Evolutionary conservation across 164 flowering plant species (phyloP).

Genomic region (Annona cherimola): DNA sequence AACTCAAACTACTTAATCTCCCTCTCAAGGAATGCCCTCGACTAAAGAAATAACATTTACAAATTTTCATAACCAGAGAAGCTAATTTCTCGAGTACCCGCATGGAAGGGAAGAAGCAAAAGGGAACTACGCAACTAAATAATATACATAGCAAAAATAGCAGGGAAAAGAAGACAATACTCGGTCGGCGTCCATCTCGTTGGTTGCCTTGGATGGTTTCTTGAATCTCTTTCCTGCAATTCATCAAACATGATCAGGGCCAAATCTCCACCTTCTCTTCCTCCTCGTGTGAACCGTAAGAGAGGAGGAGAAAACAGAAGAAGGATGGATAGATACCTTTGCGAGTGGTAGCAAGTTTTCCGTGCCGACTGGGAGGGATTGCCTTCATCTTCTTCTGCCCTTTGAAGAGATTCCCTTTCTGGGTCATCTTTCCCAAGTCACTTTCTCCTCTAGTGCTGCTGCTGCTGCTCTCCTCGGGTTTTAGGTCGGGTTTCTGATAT

Average conservation of each 20-base stretch:
- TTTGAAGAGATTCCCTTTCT: constrained; percentile 64
- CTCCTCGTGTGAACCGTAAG: neutral
- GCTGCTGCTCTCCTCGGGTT: too few species aligned
- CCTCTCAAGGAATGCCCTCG: too few species aligned
- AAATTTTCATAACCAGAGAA: too few species aligned
- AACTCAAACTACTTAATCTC: too few species aligned
- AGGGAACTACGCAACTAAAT: too few species aligned
- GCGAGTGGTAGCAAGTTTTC: constrained; percentile 45
- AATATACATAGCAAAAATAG: neutral
- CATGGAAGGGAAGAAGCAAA: too few species aligned
- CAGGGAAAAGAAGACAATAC: neutral
- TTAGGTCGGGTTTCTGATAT: too few species aligned
- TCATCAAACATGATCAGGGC: neutral
- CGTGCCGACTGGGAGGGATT: constrained; percentile 66
- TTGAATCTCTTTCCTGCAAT: constrained; percentile 14
- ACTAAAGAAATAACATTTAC: too few species aligned
- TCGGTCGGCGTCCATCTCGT: constrained; percentile 15
- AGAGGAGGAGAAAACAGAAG: neutral
- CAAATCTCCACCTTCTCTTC: too few species aligned
- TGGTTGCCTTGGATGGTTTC: constrained; percentile 15
- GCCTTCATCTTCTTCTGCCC: constrained; percentile 72
- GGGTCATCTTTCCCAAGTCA: constrained; percentile 48
- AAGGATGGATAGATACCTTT: constrained; percentile 41
- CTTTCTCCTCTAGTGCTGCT: neutral
- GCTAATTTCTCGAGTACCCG: too few species aligned